Evolutionary conservation across 352 stramenopile species (phyloP).

Genomic region (Pythium insidiosum): DNA sequence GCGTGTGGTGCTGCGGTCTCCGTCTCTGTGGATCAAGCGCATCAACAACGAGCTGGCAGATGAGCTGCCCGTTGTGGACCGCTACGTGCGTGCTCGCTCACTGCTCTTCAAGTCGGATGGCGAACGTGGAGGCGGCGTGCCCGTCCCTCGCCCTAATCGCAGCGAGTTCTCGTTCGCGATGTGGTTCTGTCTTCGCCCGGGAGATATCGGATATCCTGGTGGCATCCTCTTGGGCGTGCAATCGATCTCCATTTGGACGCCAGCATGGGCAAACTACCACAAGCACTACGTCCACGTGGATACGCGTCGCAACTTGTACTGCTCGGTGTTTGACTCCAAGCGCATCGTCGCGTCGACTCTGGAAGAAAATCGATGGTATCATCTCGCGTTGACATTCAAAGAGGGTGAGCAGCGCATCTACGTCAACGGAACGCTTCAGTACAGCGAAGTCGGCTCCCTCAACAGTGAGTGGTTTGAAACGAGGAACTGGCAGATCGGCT

Average conservation of each 20-base stretch:
- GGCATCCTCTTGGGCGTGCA: slow-evolving; percentile 37
- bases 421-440: slow-evolving; percentile 42
- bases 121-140: too few species aligned
- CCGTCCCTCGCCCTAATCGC: too few species aligned
- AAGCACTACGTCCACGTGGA: slow-evolving; percentile 33
- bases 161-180: slow-evolving; percentile 26
- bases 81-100: slow-evolving; percentile 9
- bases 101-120: slow-evolving; percentile 16
- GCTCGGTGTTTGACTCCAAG: slow-evolving; percentile 26
- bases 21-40: slow-evolving; percentile 4
- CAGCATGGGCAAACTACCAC: slow-evolving; percentile 29
- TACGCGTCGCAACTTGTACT: slow-evolving; percentile 28
- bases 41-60: background rate
- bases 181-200: slow-evolving; percentile 26
- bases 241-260: slow-evolving; percentile 17
- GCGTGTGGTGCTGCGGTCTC: background rate
- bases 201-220: slow-evolving; percentile 6
- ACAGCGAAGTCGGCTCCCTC: slow-evolving; percentile 23
- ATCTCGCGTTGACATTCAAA: slow-evolving; percentile 46
- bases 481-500: slow-evolving; percentile 38
- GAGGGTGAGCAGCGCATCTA: slow-evolving; percentile 35
- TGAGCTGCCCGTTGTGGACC: background rate
- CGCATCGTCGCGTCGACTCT: slow-evolving; percentile 5
- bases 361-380: slow-evolving; percentile 40
- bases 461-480: slow-evolving; percentile 33